Evolutionary conservation across 192 early-diverging fungal genomes (phyloP).

Genomic region (Podila horticola): DNA sequence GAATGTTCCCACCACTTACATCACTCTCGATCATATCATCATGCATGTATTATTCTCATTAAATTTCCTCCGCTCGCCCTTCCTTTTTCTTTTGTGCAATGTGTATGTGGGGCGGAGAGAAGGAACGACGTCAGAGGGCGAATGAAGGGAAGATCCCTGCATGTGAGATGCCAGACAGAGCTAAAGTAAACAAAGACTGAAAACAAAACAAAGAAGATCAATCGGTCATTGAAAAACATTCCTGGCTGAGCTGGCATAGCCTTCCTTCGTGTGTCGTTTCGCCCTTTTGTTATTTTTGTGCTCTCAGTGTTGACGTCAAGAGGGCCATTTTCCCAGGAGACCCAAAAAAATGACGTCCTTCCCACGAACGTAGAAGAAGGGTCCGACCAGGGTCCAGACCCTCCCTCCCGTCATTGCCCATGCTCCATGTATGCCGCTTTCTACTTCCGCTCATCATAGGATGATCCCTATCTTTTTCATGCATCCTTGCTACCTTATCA

Average conservation of each 20-base stretch:
- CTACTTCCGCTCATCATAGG: too few species aligned
- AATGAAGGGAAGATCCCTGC: too few species aligned
- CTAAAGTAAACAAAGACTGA: neutral
- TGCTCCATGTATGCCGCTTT: too few species aligned
- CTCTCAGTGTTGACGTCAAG: neutral
- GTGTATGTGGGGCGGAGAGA: constrained; percentile 2
- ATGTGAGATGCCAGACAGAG: neutral
- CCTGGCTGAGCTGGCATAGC: neutral
- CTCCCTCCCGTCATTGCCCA: too few species aligned
- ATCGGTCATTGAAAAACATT: neutral
- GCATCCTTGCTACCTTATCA: too few species aligned
- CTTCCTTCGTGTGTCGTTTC: neutral
- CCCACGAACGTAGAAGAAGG: too few species aligned
- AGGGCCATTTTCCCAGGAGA: neutral
- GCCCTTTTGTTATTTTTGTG: neutral
- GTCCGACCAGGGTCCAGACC: too few species aligned
- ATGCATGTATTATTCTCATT: neutral
- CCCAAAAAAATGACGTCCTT: neutral
- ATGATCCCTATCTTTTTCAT: too few species aligned
- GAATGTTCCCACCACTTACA: neutral
- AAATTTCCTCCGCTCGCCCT: neutral
- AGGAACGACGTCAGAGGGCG: neutral
- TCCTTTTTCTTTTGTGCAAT: neutral
- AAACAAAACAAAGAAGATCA: neutral
- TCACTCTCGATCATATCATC: neutral